Percentiles rank a stretch among this genome's conserved stretches.
Conservation (phyloP, 2,329 filamentous ascomycete species). For the Exophiala sideris region DNA sequence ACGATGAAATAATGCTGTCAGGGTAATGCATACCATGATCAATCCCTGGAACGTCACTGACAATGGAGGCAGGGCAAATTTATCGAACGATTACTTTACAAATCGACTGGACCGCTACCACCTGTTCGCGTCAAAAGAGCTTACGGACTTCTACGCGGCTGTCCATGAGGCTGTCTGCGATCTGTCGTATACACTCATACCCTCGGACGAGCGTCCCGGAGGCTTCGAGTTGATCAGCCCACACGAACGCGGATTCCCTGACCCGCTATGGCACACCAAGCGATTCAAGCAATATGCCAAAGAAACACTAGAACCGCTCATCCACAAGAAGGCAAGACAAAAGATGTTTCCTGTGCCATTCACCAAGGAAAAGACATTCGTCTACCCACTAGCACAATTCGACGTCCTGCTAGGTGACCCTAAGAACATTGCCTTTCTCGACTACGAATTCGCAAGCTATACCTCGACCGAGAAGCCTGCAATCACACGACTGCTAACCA, state of each 20-base stretch:
- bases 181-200: conserved; percentile 76
- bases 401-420: conserved; percentile 66
- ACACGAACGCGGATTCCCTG: conserved; percentile 25
- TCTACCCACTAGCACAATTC: conserved; percentile 86
- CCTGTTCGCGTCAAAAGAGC: conserved; percentile 72
- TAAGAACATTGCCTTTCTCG: conserved; percentile 21
- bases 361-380: conserved; percentile 59
- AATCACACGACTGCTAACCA: conserved; percentile 69
- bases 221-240: conserved; percentile 53
- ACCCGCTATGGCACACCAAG: conserved; percentile 28
- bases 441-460: conserved; percentile 42
- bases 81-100: conserved; percentile 92
- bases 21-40: conserved; percentile 53
- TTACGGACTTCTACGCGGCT: conserved; percentile 77
- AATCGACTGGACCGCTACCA: conserved; percentile 95
- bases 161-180: conserved; percentile 75
- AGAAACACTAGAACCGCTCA: conserved; percentile 61
- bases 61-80: conserved; percentile 62
- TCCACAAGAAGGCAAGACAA: conserved; percentile 44
- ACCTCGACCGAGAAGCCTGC: conserved; percentile 85
- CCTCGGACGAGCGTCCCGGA: conserved; percentile 48
- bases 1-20: conserved; percentile 92
- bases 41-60: conserved; percentile 3
- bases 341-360: conserved; percentile 28
- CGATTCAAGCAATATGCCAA: conserved; percentile 68